Percentiles rank a stretch among this genome's conserved stretches.
Evolutionary conservation across 75 land plant genomes (phyloP).

Genomic region (Adiantum capillusveneris): DNA sequence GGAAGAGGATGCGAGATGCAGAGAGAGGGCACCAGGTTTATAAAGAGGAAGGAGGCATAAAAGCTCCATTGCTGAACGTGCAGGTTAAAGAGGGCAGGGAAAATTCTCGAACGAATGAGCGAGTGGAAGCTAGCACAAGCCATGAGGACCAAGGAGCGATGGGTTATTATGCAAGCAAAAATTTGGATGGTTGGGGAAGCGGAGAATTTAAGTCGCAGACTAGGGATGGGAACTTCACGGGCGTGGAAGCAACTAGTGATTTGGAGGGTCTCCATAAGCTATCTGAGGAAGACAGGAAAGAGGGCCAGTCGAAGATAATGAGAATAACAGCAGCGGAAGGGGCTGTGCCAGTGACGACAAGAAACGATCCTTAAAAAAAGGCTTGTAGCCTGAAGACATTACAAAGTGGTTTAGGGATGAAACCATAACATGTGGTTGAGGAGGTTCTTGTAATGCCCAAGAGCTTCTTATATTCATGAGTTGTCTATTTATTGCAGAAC

Average conservation of each 20-base stretch:
- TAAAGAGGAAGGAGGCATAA: too few relatives aligned
- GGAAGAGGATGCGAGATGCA: too few relatives aligned
- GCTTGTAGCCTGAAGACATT: too few relatives aligned
- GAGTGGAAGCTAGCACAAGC: too few relatives aligned
- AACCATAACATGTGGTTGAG: too few relatives aligned
- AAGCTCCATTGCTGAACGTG: too few relatives aligned
- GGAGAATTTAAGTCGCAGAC: not conserved
- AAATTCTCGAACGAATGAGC: too few relatives aligned
- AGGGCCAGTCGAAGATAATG: slow-evolving; percentile 37
- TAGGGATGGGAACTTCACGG: not conserved
- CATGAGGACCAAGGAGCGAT: not conserved
- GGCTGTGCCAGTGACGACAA: slow-evolving; percentile 75
- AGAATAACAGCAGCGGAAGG: slow-evolving; percentile 84
- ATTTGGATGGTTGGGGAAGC: not conserved
- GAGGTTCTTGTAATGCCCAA: too few relatives aligned
- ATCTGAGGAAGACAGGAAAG: slow-evolving; percentile 45
- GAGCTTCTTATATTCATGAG: too few relatives aligned
- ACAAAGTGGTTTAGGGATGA: too few relatives aligned
- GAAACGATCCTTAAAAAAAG: slow-evolving; percentile 74
- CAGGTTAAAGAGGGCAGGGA: too few relatives aligned
- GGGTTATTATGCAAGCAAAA: not conserved
- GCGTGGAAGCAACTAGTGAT: slow-evolving; percentile 57
- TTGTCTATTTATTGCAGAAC: slow-evolving; percentile 29
- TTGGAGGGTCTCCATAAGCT: slow-evolving; percentile 79
- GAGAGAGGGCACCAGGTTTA: too few relatives aligned